These are phyloP conservation scores for Aureococcus anophagefferens DNA, from an alignment of 108 stramenopile genomes.

Conservation along the genomic window DNA sequence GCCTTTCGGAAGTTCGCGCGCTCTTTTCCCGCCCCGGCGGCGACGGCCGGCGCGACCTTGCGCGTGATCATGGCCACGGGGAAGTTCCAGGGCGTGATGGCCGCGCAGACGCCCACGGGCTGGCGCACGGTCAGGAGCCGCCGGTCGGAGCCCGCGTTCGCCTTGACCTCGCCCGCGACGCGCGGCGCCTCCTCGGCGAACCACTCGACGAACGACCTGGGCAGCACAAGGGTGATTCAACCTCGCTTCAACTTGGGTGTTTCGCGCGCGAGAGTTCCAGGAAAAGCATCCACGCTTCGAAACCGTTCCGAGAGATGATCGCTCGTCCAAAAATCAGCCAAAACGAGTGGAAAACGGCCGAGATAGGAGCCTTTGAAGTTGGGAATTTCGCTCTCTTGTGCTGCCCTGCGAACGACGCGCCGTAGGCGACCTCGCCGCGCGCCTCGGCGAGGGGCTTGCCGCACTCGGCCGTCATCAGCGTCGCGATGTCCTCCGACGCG, in stretches of 20 bases:
- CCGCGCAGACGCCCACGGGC: slow-evolving; percentile 65
- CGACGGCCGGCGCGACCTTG: slow-evolving; percentile 75
- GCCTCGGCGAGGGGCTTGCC: slow-evolving; percentile 88
- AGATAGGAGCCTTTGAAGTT: no score
- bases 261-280: no score
- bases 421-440: slow-evolving; percentile 74
- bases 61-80: slow-evolving; percentile 90
- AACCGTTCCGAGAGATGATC: no score
- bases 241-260: no score
- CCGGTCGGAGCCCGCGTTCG: slow-evolving; percentile 24
- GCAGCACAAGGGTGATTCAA: no score
- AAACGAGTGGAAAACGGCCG: no score
- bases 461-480: slow-evolving; percentile 77
- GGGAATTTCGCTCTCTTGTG: no score
- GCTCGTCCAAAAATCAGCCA: no score
- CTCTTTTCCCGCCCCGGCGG: no score
- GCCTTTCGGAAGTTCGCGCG: no score
- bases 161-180: slow-evolving; percentile 38
- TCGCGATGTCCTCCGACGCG: slow-evolving; percentile 27
- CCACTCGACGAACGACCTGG: slow-evolving; percentile 76
- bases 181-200: slow-evolving; percentile 77
- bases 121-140: slow-evolving; percentile 62
- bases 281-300: no score
- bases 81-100: slow-evolving; percentile 97
- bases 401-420: no score